Evolutionary conservation across 306 rosid species (phyloP).

Genomic region (Myrica gale): DNA sequence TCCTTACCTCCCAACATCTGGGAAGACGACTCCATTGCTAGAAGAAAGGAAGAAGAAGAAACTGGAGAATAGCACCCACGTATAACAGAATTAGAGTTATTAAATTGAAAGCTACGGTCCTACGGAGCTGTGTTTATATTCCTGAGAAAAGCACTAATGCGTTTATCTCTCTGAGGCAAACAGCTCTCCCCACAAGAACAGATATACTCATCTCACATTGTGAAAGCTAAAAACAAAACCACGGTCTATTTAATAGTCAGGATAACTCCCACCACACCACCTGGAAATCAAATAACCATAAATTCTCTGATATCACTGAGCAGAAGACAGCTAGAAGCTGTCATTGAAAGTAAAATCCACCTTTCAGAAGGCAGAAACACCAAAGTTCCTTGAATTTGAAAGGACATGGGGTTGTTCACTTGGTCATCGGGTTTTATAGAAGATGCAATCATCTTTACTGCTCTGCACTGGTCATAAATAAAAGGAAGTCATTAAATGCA

Average conservation of each 20-base stretch:
- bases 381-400: constrained; percentile 53
- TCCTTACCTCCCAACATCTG: constrained; percentile 56
- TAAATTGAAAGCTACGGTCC: background rate
- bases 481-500: constrained; percentile 50
- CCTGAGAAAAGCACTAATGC: constrained; percentile 27
- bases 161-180: constrained; percentile 20
- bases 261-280: constrained; percentile 50
- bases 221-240: constrained; percentile 27
- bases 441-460: constrained; percentile 53
- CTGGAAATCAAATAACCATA: constrained; percentile 62
- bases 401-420: constrained; percentile 62
- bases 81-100: constrained; percentile 1
- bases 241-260: constrained; percentile 30
- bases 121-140: constrained; percentile 27
- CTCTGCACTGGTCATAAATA: constrained; percentile 53
- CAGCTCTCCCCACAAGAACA: constrained; percentile 22
- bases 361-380: constrained; percentile 40
- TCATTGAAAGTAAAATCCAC: constrained; percentile 61
- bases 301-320: constrained; percentile 65
- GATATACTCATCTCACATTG: constrained; percentile 21
- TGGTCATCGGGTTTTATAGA: constrained; percentile 38
- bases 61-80: background rate
- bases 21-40: constrained; percentile 63
- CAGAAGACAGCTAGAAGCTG: constrained; percentile 72
- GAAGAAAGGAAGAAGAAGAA: constrained; percentile 8